Evolutionary conservation across 2,329 filamentous ascomycete species (phyloP).

Genomic region (Hypomyces rosellus): DNA sequence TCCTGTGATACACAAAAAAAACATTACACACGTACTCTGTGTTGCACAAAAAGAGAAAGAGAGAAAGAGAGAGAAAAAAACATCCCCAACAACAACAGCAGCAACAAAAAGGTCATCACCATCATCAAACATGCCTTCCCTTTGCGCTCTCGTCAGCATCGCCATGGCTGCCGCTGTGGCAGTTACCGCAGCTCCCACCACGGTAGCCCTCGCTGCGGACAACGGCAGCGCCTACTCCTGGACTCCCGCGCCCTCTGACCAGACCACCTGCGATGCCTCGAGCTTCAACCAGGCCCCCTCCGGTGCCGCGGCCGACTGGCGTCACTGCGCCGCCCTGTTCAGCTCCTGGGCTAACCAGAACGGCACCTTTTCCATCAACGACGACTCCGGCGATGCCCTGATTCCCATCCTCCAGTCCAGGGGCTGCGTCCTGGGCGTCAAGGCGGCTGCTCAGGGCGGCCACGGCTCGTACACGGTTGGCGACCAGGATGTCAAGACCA

Average conservation of each 20-base stretch:
- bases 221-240: conserved; percentile 19
- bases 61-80: background rate
- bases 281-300: conserved; percentile 18
- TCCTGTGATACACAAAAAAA: too few species aligned
- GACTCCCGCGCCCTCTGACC: conserved; percentile 17
- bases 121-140: conserved; percentile 1
- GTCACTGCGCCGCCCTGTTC: conserved; percentile 25
- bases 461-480: conserved; percentile 18
- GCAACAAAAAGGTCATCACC: background rate
- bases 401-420: conserved; percentile 20
- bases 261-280: conserved; percentile 22
- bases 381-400: conserved; percentile 12
- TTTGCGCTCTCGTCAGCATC: background rate
- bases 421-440: conserved; percentile 22
- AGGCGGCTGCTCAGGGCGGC: conserved; percentile 12
- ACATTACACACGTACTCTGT: too few species aligned
- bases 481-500: conserved; percentile 18
- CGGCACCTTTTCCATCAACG: conserved; percentile 24
- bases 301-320: conserved; percentile 23
- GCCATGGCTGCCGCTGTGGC: background rate
- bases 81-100: background rate
- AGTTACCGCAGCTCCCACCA: background rate
- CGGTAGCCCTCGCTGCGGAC: conserved; percentile 1
- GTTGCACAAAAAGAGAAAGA: background rate
- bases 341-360: conserved; percentile 23